These are phyloP conservation scores for Canariomyces notabilis DNA, from an alignment of 2,329 filamentous ascomycete genomes.

Conservation along the genomic window DNA sequence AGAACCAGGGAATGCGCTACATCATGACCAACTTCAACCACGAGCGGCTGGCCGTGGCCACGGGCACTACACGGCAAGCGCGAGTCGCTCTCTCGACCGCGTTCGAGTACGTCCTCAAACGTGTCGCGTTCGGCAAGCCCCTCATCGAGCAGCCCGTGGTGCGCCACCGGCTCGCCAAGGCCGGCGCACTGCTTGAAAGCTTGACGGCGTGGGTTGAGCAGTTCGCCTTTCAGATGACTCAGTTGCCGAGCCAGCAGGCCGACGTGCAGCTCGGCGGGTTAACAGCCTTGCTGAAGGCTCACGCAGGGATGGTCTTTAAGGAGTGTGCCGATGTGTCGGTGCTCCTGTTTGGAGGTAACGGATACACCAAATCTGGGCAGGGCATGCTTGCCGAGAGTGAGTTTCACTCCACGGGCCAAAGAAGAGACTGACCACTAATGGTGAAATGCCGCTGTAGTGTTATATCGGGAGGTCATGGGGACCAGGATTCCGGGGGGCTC, in stretches of 20 bases:
- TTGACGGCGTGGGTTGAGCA: constrained; percentile 70
- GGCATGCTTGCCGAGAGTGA: constrained; percentile 66
- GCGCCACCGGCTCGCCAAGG: constrained; percentile 65
- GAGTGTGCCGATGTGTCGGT: constrained; percentile 66
- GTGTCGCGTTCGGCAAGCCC: constrained; percentile 39
- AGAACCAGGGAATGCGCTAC: constrained; percentile 68
- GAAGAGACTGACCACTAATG: background rate
- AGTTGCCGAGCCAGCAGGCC: constrained; percentile 56
- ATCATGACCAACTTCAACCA: constrained; percentile 80
- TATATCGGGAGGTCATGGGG: constrained; percentile 60
- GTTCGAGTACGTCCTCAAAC: constrained; percentile 35
- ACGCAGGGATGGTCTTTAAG: constrained; percentile 65
- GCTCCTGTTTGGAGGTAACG: constrained; percentile 69
- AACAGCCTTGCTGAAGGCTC: constrained; percentile 68
- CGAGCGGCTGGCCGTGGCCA: constrained; percentile 63
- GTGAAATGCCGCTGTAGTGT: constrained; percentile 35
- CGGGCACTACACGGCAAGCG: constrained; percentile 58
- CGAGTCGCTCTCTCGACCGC: constrained; percentile 34
- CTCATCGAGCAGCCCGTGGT: constrained; percentile 73
- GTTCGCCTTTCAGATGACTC: constrained; percentile 63
- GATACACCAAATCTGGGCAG: constrained; percentile 63
- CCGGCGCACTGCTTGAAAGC: constrained; percentile 61
- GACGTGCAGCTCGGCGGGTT: constrained; percentile 64
- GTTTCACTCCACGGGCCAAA: constrained; percentile 30
- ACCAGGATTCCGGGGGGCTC: constrained; percentile 61